Base-by-base conservation (phyloP, 2,329 filamentous ascomycete genomes). In the Parascedosporium putredinis region DNA sequence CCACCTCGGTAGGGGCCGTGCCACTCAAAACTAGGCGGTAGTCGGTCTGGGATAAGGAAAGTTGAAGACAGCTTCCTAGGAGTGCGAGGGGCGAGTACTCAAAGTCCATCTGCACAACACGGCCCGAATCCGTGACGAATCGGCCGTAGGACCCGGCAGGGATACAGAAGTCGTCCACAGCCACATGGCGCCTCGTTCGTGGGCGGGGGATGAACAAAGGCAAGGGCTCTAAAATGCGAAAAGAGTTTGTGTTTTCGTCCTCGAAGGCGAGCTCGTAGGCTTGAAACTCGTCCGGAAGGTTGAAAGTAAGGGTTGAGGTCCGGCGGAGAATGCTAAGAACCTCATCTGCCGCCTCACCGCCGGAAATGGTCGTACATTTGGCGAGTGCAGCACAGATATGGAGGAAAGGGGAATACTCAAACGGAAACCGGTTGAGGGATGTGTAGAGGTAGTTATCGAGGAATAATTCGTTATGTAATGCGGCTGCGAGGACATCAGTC, bases 191-290 rank as follows among this genome's bases (percentile, higher is more conserved):
- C 25, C 54, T 53, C 5, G 45, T 52, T 22, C 54, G 51, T 3
- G 47, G 33, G 10, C 49, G 44, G 5, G 54, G 50, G 14, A 67
- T 62, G 53, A 91, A 84, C 2, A 90, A 72, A 1, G 80, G 72
- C 6, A 90, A 67, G 47, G 82, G 74, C 42, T 75, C 71, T 1
- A 74, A 69, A 3, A 96, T 75, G 53, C 78, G 74, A 53, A 96
- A 86, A 16, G 79, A 80, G 57, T 94, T 93, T 23, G 79, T 81
- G 56, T 93, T 90, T 52, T 93, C 86, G 55, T 95, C 88, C 65
- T 96, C 90, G 49, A 86, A 81, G 34, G 85, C 81, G 10, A 90
- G 79, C 53, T 83, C 78, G 57, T 94, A 96, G 31, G 78, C 79
- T 38, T 76, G 75, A 62, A 95, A 95, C 27, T 76, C 67, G 0